Conservation (phyloP, 2,329 filamentous ascomycete species). For the Sporothrix sp. region DNA sequence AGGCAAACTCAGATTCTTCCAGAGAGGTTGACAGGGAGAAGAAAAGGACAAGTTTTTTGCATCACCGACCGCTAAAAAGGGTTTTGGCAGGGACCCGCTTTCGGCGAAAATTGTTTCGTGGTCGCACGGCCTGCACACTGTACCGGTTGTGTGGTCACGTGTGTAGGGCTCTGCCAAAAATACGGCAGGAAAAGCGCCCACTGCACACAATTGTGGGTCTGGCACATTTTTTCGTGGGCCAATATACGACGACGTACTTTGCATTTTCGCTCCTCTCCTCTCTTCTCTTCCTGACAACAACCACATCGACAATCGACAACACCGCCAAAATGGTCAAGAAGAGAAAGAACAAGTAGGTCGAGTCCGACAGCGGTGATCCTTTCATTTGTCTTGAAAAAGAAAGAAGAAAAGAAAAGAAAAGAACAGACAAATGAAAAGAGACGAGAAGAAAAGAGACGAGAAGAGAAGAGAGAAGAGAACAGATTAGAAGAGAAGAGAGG, state of each 20-base stretch:
- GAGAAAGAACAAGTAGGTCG: slow-evolving; percentile 42
- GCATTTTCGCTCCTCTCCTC: background rate
- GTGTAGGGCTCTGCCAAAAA: background rate
- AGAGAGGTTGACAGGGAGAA: slow-evolving; percentile 11
- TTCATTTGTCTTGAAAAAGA: too few relatives aligned
- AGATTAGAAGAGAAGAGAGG: too few relatives aligned
- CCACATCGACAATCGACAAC: slow-evolving; percentile 8
- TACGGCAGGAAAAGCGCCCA: background rate
- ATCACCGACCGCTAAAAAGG: background rate
- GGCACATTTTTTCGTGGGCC: slow-evolving; percentile 4
- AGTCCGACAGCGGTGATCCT: too few relatives aligned
- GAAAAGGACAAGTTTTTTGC: slow-evolving; percentile 7
- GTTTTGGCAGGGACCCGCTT: background rate
- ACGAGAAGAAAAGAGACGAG: too few relatives aligned
- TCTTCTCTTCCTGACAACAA: slow-evolving; percentile 7
- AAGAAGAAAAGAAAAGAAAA: too few relatives aligned
- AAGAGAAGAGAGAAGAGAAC: too few relatives aligned
- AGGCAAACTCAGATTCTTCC: slow-evolving; percentile 20
- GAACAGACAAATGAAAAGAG: too few relatives aligned
- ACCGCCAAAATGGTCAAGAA: slow-evolving; percentile 23
- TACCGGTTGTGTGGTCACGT: background rate
- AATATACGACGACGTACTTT: background rate
- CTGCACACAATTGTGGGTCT: too few relatives aligned
- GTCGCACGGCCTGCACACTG: too few relatives aligned
- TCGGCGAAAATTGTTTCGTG: background rate